A percentile compares a stretch with the other conserved stretches of the same genome.
These are phyloP conservation scores for Blastobotrys raffinosifermentans DNA, from an alignment of 1,139 yeast species.

Conservation along the genomic window DNA sequence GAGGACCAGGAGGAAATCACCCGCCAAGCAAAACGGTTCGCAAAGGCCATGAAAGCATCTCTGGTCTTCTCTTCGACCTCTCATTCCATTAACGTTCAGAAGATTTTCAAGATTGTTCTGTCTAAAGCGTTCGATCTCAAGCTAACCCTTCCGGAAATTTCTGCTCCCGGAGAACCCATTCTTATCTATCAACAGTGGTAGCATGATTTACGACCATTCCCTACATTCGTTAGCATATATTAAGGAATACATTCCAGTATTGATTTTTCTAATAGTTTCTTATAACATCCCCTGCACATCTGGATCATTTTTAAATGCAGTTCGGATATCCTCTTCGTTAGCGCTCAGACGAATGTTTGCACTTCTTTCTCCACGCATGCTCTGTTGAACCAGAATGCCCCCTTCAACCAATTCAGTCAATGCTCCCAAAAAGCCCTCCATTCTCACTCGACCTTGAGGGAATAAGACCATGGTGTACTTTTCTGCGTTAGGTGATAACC, in stretches of 20 bases:
- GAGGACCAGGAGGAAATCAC: conserved; percentile 85
- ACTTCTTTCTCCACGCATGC: conserved; percentile 60
- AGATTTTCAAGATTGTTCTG: conserved; percentile 84
- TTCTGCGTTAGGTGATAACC: conserved; percentile 28
- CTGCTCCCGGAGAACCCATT: conserved; percentile 82
- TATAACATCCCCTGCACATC: conserved; percentile 35
- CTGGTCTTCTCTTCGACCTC: conserved; percentile 88
- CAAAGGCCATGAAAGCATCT: conserved; percentile 87
- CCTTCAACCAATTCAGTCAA: conserved; percentile 67
- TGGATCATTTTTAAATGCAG: conserved; percentile 53
- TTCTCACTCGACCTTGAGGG: conserved; percentile 25
- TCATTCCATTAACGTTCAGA: conserved; percentile 89
- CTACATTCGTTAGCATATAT: not conserved
- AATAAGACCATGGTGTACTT: conserved; percentile 18
- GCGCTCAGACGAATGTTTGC: conserved; percentile 58
- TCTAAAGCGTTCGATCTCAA: conserved; percentile 89
- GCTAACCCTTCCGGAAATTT: conserved; percentile 77
- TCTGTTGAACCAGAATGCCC: conserved; percentile 68
- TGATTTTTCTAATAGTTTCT: conserved; percentile 1
- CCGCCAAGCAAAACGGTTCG: conserved; percentile 78
- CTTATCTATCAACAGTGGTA: conserved; percentile 52
- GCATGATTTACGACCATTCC: not conserved
- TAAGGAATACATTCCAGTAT: not conserved
- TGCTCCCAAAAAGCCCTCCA: conserved; percentile 46
- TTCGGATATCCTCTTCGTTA: conserved; percentile 62